Conservation (phyloP, 345 rosid genomes). For the Melastoma malabathricum region DNA sequence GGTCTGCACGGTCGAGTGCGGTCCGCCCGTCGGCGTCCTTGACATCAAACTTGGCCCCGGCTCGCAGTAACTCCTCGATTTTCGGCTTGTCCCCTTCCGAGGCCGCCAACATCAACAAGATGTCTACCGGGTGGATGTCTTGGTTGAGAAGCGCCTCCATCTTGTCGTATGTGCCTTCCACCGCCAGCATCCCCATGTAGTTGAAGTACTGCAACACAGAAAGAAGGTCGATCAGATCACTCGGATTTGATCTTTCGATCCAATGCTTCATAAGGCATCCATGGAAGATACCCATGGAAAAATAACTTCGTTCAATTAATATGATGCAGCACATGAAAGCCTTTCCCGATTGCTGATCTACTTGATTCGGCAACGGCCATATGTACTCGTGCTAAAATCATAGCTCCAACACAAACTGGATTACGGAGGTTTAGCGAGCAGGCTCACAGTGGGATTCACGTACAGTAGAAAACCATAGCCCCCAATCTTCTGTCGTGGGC, state of each 20-base stretch:
- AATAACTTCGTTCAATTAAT: no score
- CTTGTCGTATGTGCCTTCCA: slow-evolving; percentile 77
- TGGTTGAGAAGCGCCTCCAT: slow-evolving; percentile 76
- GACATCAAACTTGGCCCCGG: slow-evolving; percentile 51
- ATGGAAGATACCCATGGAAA: no score
- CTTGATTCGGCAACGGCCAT: no score
- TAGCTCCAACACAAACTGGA: no score
- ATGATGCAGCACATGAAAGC: no score
- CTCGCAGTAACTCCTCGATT: slow-evolving; percentile 76
- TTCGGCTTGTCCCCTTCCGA: slow-evolving; percentile 83
- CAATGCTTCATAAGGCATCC: no score
- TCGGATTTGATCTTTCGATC: background rate
- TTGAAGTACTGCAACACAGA: slow-evolving; percentile 63
- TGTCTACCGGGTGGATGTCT: slow-evolving; percentile 80
- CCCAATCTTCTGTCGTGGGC: no score
- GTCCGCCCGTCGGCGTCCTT: slow-evolving; percentile 73
- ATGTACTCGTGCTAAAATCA: no score
- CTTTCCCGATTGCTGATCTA: no score
- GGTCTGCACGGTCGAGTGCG: slow-evolving; percentile 50
- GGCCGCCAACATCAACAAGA: slow-evolving; percentile 62
- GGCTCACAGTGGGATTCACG: no score
- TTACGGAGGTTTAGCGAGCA: no score
- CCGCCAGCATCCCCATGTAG: slow-evolving; percentile 95
- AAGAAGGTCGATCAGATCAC: background rate
- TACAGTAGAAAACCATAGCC: no score